Conservation (phyloP, 176 grass and related monocot species). For the Miscanthus lutarioriparius region DNA sequence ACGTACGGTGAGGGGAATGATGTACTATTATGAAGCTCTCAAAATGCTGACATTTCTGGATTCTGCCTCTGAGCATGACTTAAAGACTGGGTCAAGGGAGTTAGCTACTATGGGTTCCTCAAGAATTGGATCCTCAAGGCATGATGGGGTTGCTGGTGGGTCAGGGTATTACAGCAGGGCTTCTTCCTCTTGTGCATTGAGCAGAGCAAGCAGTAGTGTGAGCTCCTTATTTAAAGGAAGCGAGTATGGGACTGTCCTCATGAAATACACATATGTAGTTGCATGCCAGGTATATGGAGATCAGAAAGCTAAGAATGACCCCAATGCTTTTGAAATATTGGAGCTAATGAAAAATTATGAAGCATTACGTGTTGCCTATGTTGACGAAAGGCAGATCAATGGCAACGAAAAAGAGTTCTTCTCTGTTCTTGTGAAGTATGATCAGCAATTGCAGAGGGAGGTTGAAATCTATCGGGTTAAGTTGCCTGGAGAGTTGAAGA, state of each 20-base stretch:
- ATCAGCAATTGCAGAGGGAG: constrained; percentile 68
- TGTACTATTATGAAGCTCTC: constrained; percentile 98
- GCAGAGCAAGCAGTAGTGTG: constrained; percentile 68
- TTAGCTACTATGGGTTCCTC: constrained; percentile 59
- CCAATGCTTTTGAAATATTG: constrained; percentile 79
- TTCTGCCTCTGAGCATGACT: constrained; percentile 88
- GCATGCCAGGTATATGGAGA: constrained; percentile 93
- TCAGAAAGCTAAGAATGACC: constrained; percentile 86
- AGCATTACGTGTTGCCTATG: constrained; percentile 89
- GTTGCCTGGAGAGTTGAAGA: constrained; percentile 78
- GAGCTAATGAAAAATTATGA: constrained; percentile 95
- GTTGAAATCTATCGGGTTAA: constrained; percentile 87
- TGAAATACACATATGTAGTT: constrained; percentile 98
- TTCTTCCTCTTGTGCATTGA: constrained; percentile 52
- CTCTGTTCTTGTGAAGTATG: constrained; percentile 90
- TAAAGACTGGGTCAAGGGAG: constrained; percentile 66
- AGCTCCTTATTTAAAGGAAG: constrained; percentile 87
- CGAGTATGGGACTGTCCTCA: constrained; percentile 83
- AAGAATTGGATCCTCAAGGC: constrained; percentile 50
- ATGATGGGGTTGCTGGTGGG: constrained; percentile 39
- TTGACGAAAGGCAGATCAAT: constrained; percentile 61
- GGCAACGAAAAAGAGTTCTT: constrained; percentile 61
- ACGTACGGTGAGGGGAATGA: constrained; percentile 91
- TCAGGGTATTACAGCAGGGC: constrained; percentile 52
- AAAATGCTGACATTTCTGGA: constrained; percentile 94